A percentile compares a stretch with the other conserved stretches of the same genome.
Evolutionary conservation across 2,329 filamentous ascomycete genomes (phyloP).

Genomic region (Calonectria montana): DNA sequence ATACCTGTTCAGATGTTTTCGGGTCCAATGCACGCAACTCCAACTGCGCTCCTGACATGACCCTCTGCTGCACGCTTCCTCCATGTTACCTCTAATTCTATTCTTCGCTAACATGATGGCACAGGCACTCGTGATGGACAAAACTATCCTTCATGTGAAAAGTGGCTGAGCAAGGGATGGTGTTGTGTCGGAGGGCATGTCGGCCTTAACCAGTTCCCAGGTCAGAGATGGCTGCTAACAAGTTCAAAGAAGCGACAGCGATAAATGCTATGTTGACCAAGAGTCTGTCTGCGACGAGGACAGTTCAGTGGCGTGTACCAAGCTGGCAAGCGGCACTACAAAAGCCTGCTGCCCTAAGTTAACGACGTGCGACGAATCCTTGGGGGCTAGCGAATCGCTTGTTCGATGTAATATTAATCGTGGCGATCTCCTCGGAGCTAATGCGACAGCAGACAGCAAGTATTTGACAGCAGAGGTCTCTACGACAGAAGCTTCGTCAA

Average conservation of each 20-base stretch:
- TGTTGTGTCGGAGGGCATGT: constrained; percentile 31
- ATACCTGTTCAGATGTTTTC: constrained; percentile 30
- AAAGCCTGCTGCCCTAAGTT: constrained; percentile 28
- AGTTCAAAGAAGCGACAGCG: constrained; percentile 14
- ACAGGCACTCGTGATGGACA: constrained; percentile 21
- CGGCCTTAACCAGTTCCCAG: too few species aligned
- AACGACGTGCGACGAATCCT: constrained; percentile 28
- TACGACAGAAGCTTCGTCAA: constrained; percentile 8
- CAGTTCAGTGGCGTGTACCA: constrained; percentile 23
- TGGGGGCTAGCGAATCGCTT: constrained; percentile 11
- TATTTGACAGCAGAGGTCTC: constrained; percentile 5
- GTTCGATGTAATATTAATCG: constrained; percentile 33
- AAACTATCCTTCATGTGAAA: constrained; percentile 28
- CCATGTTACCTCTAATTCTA: too few species aligned
- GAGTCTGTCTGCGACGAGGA: constrained; percentile 26
- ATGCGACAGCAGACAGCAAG: constrained; percentile 1
- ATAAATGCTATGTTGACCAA: constrained; percentile 31
- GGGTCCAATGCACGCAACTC: constrained; percentile 25
- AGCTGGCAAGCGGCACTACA: constrained; percentile 12
- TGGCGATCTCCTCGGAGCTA: constrained; percentile 22
- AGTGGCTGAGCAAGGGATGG: constrained; percentile 30
- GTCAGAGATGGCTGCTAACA: background rate
- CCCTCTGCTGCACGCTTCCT: constrained; percentile 28
- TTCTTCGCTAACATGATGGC: background rate
- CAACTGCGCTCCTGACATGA: constrained; percentile 26